Conservation (phyloP, 2,329 filamentous ascomycete genomes). For the Nemania bipapillata region DNA sequence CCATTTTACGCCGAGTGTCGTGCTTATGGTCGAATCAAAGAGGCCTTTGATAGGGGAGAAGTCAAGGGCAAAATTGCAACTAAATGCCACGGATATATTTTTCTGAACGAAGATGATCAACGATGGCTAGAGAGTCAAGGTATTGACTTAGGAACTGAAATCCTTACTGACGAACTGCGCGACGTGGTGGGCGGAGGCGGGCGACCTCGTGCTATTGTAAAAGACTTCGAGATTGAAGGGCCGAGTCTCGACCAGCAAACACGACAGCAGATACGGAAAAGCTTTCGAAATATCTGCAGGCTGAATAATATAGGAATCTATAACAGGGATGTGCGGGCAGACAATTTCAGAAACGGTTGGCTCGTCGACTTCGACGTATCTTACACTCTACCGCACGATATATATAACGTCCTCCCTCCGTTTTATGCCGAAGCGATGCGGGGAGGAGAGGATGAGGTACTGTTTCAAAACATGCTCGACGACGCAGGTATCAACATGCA, state of each 20-base stretch:
- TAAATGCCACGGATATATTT: constrained; percentile 18
- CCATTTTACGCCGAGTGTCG: constrained; percentile 26
- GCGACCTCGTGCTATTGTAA: constrained; percentile 23
- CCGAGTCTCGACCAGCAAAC: constrained; percentile 6
- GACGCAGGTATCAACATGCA: constrained; percentile 12
- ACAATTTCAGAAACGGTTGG: constrained; percentile 23
- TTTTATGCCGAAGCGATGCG: not conserved
- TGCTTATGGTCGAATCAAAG: constrained; percentile 22
- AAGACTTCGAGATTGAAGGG: constrained; percentile 20
- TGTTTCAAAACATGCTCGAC: constrained; percentile 13
- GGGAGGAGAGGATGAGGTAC: constrained; percentile 1
- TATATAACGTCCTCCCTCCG: constrained; percentile 1
- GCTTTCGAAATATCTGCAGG: not conserved
- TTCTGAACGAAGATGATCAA: constrained; percentile 3
- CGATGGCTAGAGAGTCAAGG: constrained; percentile 10
- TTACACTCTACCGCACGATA: constrained; percentile 14
- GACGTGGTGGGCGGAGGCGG: constrained; percentile 9
- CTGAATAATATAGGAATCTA: constrained; percentile 13
- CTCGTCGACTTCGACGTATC: constrained; percentile 21
- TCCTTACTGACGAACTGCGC: constrained; percentile 5
- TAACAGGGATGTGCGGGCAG: constrained; percentile 15
- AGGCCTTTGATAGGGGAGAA: constrained; percentile 6
- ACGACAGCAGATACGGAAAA: constrained; percentile 10
- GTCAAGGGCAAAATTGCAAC: constrained; percentile 11
- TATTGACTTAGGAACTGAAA: constrained; percentile 15